Base-by-base conservation (phyloP, 805 yeast species). In the Groenewaldozyma tartarivorans region DNA sequence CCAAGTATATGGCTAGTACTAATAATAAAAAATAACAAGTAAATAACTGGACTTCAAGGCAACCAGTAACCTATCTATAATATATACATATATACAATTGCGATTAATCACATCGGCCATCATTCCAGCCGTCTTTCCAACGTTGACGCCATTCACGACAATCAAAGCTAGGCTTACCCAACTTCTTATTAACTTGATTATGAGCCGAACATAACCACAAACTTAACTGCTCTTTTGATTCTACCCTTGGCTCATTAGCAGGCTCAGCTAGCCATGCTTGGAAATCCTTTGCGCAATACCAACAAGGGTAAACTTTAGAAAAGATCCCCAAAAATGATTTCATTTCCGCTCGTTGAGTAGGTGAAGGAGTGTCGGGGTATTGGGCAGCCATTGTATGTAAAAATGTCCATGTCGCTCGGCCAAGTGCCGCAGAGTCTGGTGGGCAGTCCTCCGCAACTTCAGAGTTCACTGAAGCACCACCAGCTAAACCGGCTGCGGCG, bases 71-170 rank as follows among this genome's bases (percentile, higher is more conserved):
- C n/a, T n/a, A n/a, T n/a, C n/a, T n/a, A n/a, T n/a, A 9, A 9
- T 24, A 24, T 9, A 13, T 24, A 13, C 7, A 43, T 41, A 36
- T 35, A 17, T 20, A 37, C 26, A 7, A 26, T 40, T 13, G 15
- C 13, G 21, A 9, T 43, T 48, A 67, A 44, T 71, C 74, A 48
- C 76, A 71, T 19, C 68, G 58, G 2, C 75, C 75, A 49, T 73
- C 77, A 29, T 81, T 81, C 96, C 95, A 87, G 0, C 96, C 96
- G 52, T 85, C 94, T 50, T 73, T 78, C 98, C 98, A 90, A 56
- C 98, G 77, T 53, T 82, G 76, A 57, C 79, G 79, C 98, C 98
- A 92, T 48, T 83, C 69, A 43, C 77, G 68, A 54, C 97, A 90
- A 57, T 90, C 87, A 56, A 92, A 92, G 42, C 66, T 67, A 4